phyloP scores from a whole-genome alignment of 2,329 filamentous ascomycete genomes.

The Colletotrichum tabaci region DNA sequence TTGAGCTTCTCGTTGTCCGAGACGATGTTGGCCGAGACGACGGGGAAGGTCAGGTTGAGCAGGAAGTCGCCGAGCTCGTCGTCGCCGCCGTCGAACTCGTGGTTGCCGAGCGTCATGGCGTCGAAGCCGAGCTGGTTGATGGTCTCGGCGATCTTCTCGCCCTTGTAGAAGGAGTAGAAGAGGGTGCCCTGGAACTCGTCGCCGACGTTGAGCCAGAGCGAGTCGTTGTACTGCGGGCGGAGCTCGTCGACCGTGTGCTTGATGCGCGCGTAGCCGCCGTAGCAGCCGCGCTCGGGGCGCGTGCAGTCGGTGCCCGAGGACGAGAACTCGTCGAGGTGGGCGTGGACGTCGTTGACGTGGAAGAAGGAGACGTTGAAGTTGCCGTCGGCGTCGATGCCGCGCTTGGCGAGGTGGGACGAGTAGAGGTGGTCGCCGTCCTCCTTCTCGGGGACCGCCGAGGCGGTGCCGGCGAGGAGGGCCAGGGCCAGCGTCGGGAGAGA shows the following conservation, averaged over 20 bases:
- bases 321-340: constrained; percentile 75
- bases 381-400: constrained; percentile 63
- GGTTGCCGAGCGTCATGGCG: constrained; percentile 78
- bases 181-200: constrained; percentile 80
- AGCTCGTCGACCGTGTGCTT: constrained; percentile 72
- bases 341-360: constrained; percentile 79
- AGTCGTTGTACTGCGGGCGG: constrained; percentile 71
- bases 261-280: constrained; percentile 75
- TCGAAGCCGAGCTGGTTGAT: constrained; percentile 77
- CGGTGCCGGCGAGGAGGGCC: constrained; percentile 47
- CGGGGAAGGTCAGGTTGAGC: constrained; percentile 74
- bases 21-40: constrained; percentile 74
- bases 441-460: constrained; percentile 48
- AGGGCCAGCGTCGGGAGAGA: constrained; percentile 40
- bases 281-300: constrained; percentile 69
- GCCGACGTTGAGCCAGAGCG: constrained; percentile 75
- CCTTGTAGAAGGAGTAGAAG: constrained; percentile 77
- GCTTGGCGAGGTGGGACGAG: constrained; percentile 64
- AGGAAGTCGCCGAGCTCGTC: constrained; percentile 74
- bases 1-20: constrained; percentile 73
- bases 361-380: constrained; percentile 75
- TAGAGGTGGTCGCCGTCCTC: constrained; percentile 63
- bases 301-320: constrained; percentile 75
- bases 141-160: constrained; percentile 78
- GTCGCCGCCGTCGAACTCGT: constrained; percentile 77